Evolutionary conservation across 768 basidiomycete species (phyloP), one percentile per base, ranked within the genome.

Genomic region (Lactarius deliciosus): DNA sequence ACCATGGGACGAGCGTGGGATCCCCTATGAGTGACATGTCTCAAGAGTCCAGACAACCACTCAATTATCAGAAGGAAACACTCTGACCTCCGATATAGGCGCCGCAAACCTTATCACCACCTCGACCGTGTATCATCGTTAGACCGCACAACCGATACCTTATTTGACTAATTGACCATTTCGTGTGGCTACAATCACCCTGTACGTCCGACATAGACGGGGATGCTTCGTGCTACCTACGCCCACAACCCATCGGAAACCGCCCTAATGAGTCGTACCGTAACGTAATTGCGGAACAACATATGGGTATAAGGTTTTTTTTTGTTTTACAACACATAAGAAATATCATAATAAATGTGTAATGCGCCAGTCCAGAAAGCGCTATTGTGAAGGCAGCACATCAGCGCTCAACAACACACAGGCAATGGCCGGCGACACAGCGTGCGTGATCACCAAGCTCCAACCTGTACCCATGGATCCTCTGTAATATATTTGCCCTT

Each of bases 391-490:
- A n/a, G 50, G 36, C 16, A 41, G 28, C 34, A 63, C 13, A 40
- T 18, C 15, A 61, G 20, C 55, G 55, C 55, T 18, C 55, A 56
- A 9, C 15, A 20, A n/a, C n/a, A n/a, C 30, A 9, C 30, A 28
- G 32, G 54, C 54, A 15, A 50, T 18, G 20, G 54, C 28, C 15
- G 28, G 54, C 9, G 25, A 38, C 36, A 38, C 36, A 13, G 50
- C 50, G 16, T 5, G 13, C 50, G 16, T 5, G 13, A 45, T 68
- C 66, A 68, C 66, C 66, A 68, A 62, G 53, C 59, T 18, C 61
- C 65, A 11, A 40, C 43, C 13, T 57, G 65, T 22, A 32, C 28
- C 60, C 64, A 62, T 40, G 64, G 40, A 36, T 65, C 64, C 25
- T 65, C 67, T 34, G 54, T 28, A 13, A 41, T 36, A 32, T 38